phyloP scores from a whole-genome alignment of 306 rosid genomes.

The Vicia sativa region DNA sequence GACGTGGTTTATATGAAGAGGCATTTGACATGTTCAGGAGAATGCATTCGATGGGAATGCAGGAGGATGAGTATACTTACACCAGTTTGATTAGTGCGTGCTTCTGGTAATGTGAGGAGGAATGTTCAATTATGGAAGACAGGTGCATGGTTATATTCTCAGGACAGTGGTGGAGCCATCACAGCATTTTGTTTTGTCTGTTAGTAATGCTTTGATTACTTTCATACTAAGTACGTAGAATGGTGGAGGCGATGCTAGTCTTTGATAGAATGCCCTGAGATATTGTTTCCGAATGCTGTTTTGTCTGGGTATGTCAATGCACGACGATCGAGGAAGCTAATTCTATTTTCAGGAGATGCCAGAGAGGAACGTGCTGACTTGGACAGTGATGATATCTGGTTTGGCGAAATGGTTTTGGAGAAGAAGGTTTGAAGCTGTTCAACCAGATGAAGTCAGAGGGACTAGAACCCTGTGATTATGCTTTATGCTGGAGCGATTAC shows the following conservation, averaged over 20 bases:
- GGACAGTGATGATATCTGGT: slow-evolving; percentile 62
- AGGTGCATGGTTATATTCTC: slow-evolving; percentile 53
- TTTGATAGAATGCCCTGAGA: slow-evolving; percentile 49
- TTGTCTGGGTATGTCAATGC: slow-evolving; percentile 51
- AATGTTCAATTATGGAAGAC: slow-evolving; percentile 43
- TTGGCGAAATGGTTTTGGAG: slow-evolving; percentile 55
- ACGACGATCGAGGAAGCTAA: slow-evolving; percentile 49
- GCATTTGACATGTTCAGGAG: slow-evolving; percentile 51
- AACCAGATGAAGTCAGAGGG: slow-evolving; percentile 55
- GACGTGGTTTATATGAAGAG: slow-evolving; percentile 31
- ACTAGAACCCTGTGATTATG: slow-evolving; percentile 61
- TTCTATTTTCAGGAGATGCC: slow-evolving; percentile 51
- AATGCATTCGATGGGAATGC: slow-evolving; percentile 49
- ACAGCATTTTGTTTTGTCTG: slow-evolving; percentile 46
- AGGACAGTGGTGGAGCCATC: slow-evolving; percentile 45
- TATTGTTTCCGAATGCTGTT: slow-evolving; percentile 55
- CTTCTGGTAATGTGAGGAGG: slow-evolving; percentile 47
- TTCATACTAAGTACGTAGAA: slow-evolving; percentile 44
- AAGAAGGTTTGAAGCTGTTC: slow-evolving; percentile 55
- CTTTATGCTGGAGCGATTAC: slow-evolving; percentile 58
- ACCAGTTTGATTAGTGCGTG: slow-evolving; percentile 53
- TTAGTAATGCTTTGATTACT: slow-evolving; percentile 53
- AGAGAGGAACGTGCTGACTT: slow-evolving; percentile 49
- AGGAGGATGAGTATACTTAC: slow-evolving; percentile 54
- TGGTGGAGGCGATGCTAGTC: slow-evolving; percentile 43